These are phyloP conservation scores for Gamsiella multidivaricata DNA, from an alignment of 192 early-diverging fungal genomes.

Conservation along the genomic window DNA sequence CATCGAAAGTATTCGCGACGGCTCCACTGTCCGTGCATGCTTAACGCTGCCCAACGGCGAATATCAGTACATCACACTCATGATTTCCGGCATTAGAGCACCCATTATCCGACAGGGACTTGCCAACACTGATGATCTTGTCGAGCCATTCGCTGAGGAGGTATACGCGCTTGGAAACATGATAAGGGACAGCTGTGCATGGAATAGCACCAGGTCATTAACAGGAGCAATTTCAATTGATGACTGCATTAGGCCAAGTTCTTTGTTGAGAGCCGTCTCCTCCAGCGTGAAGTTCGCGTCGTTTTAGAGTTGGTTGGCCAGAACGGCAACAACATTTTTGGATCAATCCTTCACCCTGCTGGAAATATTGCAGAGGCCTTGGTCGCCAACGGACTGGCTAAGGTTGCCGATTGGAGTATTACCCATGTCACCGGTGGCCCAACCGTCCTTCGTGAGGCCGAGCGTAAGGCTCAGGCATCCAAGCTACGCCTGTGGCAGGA, in stretches of 20 bases:
- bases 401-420: constrained; percentile 88
- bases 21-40: constrained; percentile 80
- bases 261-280: constrained; percentile 89
- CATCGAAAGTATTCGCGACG: constrained; percentile 97
- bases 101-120: constrained; percentile 82
- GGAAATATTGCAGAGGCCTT: constrained; percentile 95
- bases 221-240: not conserved
- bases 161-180: not conserved
- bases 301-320: constrained; percentile 80
- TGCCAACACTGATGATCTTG: constrained; percentile 73
- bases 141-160: constrained; percentile 94
- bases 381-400: constrained; percentile 83
- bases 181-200: not conserved
- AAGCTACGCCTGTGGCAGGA: constrained; percentile 89
- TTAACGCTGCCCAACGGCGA: constrained; percentile 69
- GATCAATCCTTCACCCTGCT: constrained; percentile 80
- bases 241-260: constrained; percentile 69
- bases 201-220: too few relatives aligned
- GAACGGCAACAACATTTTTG: constrained; percentile 79
- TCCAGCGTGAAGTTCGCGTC: constrained; percentile 92
- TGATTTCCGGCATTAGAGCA: constrained; percentile 87
- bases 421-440: constrained; percentile 78
- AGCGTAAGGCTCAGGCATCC: constrained; percentile 83
- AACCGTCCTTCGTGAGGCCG: constrained; percentile 78
- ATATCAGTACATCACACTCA: constrained; percentile 81